phyloP scores from a whole-genome alignment of 805 yeast species.

The Yarrowia alimentaria region DNA sequence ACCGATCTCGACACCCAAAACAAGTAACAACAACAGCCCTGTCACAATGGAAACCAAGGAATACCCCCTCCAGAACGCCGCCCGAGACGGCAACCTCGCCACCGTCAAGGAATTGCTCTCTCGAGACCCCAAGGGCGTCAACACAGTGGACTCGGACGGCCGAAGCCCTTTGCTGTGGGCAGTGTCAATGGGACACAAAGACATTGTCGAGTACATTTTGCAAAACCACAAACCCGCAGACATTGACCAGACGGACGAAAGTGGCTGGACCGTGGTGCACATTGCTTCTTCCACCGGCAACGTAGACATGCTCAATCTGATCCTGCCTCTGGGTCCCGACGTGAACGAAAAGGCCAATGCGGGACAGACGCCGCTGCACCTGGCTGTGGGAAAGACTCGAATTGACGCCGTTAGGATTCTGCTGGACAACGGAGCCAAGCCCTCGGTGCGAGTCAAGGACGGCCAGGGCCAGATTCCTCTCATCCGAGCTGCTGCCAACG shows the following conservation, averaged over 20 bases:
- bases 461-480: slow-evolving; percentile 62
- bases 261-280: slow-evolving; percentile 90
- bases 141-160: slow-evolving; percentile 63
- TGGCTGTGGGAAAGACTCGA: slow-evolving; percentile 72
- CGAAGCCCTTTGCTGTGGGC: slow-evolving; percentile 92
- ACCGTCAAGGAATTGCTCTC: slow-evolving; percentile 53
- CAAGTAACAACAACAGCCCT: background rate
- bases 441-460: slow-evolving; percentile 63
- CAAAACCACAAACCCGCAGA: slow-evolving; percentile 45
- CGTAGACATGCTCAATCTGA: slow-evolving; percentile 47
- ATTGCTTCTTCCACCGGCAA: slow-evolving; percentile 77
- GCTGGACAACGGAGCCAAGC: slow-evolving; percentile 53
- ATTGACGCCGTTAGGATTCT: slow-evolving; percentile 52
- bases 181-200: slow-evolving; percentile 56
- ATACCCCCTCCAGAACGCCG: slow-evolving; percentile 48
- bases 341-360: slow-evolving; percentile 59
- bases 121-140: slow-evolving; percentile 50
- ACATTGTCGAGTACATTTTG: slow-evolving; percentile 46
- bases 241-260: slow-evolving; percentile 67
- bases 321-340: slow-evolving; percentile 53
- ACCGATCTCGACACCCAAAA: too few relatives aligned
- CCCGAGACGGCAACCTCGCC: slow-evolving; percentile 56
- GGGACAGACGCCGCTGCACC: slow-evolving; percentile 73
- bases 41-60: slow-evolving; percentile 26
- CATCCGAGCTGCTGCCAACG: slow-evolving; percentile 81